phyloP scores from a whole-genome alignment of 1,284 basidiomycete genomes.

The Porogramme epimiltina region DNA sequence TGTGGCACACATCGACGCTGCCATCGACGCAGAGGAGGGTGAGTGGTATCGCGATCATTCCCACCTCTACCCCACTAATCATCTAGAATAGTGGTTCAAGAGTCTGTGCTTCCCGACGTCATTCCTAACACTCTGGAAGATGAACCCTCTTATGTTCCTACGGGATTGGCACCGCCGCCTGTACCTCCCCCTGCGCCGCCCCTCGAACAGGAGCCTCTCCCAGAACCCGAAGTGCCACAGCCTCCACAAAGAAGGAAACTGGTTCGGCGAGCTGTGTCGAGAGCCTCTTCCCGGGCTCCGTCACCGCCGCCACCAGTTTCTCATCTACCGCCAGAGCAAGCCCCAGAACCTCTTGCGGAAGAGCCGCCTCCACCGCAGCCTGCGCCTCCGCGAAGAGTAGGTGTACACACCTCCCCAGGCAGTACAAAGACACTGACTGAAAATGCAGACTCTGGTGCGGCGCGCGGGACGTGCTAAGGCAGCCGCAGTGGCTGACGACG shows the following conservation, averaged over 20 bases:
- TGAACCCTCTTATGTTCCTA: constrained; percentile 30
- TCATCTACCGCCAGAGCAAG: background rate
- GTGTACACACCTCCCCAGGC: no score
- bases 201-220: no score
- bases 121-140: constrained; percentile 35
- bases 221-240: no score
- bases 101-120: constrained; percentile 30
- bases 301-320: constrained; percentile 14
- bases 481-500: constrained; percentile 26
- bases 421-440: no score
- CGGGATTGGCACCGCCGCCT: background rate
- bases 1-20: constrained; percentile 29
- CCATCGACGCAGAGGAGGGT: constrained; percentile 13
- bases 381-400: constrained; percentile 17
- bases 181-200: no score
- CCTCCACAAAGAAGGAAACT: constrained; percentile 1
- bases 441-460: constrained; percentile 25
- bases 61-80: no score
- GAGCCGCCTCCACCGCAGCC: constrained; percentile 2
- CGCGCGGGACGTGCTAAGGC: constrained; percentile 22
- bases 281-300: constrained; percentile 22
- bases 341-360: background rate
- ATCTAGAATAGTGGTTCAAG: background rate
- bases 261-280: constrained; percentile 18
- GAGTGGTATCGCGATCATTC: background rate